Percentiles rank a stretch among this genome's conserved stretches.
phyloP scores from a whole-genome alignment of 78 protist genomes.

The Dictyostelium discoideum region DNA sequence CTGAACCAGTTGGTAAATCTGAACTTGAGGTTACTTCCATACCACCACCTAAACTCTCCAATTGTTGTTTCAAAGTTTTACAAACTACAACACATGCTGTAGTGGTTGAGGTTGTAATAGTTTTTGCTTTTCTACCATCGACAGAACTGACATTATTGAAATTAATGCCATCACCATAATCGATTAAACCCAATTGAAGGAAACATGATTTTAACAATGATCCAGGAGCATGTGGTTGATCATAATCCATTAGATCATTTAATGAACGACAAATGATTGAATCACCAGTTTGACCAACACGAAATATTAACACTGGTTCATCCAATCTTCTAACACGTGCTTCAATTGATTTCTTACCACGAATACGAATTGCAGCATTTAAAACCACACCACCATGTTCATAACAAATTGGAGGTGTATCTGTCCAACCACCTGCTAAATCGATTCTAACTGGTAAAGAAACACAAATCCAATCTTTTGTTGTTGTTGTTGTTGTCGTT shows the following conservation, averaged over 20 bases:
- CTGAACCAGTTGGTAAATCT: conserved; percentile 81
- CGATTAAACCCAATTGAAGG: conserved; percentile 40
- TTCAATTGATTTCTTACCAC: conserved; percentile 20
- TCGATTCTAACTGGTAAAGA: conserved; percentile 64
- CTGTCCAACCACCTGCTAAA: conserved; percentile 77
- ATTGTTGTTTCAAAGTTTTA: conserved; percentile 6
- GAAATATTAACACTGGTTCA: not conserved
- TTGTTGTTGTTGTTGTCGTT: not conserved
- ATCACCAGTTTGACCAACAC: not conserved
- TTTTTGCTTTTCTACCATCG: not conserved
- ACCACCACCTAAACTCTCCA: conserved; percentile 82
- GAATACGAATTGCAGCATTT: conserved; percentile 41
- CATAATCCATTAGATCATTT: conserved; percentile 26
- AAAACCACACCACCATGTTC: conserved; percentile 74
- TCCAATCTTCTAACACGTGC: conserved; percentile 2
- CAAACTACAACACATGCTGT: not conserved
- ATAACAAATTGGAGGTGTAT: conserved; percentile 76
- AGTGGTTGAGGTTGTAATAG: not conserved
- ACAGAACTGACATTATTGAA: not conserved
- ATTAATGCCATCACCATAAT: not conserved
- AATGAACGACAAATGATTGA: conserved; percentile 17
- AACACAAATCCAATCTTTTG: conserved; percentile 15
- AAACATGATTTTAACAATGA: conserved; percentile 56
- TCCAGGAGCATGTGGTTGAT: conserved; percentile 18
- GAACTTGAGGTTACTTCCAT: conserved; percentile 33